Base-by-base conservation (phyloP, 2,329 filamentous ascomycete species). In the Erysiphe pulchra region DNA sequence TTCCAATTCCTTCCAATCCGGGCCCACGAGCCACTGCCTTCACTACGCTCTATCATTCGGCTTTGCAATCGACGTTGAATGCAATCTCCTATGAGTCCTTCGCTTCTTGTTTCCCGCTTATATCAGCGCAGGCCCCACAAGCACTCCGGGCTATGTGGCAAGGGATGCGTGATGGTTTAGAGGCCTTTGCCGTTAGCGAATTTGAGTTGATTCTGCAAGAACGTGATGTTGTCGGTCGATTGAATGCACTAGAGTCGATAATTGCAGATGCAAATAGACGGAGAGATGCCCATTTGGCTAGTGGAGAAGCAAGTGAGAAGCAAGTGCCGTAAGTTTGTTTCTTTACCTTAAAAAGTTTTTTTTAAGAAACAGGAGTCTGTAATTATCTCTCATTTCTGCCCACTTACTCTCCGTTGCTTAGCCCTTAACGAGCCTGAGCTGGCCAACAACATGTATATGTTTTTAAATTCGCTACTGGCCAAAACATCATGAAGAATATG, bases 221-320 rank as follows among this genome's bases (percentile, higher is more conserved):
- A 48, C 60, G 72, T 48, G 61, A 65, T 40, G 72, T 76, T 12
- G 65, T 77, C 2, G 61, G 62, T 36, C 67, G 67, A 48, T 62
- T 77, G 10, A 77, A 77, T 56, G 66, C 70, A 56, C 63, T 77
- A 7, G 73, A 77, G 54, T 59, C 52, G 24, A 62, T 77, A 13
- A 63, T 73, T 44, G 61, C 58, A 47, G 69, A 71, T 45, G 73
- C 73, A n/a, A 46, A 44, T 41, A 46, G 46, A 41, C 47, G 53
- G 47, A 55, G 45, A 45, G 48, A 46, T 10, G 39, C 46, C 36
- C 42, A 31, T 1, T 20, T 45, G 28, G 34, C 14, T 17, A 13
- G 34, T 17, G 34, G 16, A 1, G 16, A 37, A 37, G 14, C 20
- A 6, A 24, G 20, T 6, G 20, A 24, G 20, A 24, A 24, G 6